Conservation (phyloP, 2,329 filamentous ascomycete genomes). For the Curvularia hawaiiensis region DNA sequence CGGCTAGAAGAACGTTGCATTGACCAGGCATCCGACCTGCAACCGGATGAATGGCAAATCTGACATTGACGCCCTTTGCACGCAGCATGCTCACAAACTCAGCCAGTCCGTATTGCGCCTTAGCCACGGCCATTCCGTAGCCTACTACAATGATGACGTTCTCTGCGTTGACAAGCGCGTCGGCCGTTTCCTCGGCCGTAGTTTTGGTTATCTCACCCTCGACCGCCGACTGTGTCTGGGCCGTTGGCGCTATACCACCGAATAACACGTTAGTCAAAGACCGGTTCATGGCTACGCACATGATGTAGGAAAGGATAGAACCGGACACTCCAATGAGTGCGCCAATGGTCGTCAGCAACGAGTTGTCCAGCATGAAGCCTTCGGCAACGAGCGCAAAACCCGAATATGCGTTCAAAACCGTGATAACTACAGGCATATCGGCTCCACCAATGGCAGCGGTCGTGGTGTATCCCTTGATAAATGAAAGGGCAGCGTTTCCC, state of each 20-base stretch:
- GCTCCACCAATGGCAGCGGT: slow-evolving; percentile 90
- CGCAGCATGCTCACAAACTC: slow-evolving; percentile 78
- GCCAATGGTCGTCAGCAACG: slow-evolving; percentile 82
- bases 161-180: slow-evolving; percentile 75
- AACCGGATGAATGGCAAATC: slow-evolving; percentile 89
- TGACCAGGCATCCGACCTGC: slow-evolving; percentile 92
- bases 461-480: slow-evolving; percentile 85
- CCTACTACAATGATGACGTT: slow-evolving; percentile 89
- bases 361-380: slow-evolving; percentile 89
- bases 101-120: slow-evolving; percentile 88
- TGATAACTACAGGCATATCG: slow-evolving; percentile 92
- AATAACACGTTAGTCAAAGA: slow-evolving; percentile 89
- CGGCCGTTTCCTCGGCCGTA: slow-evolving; percentile 79
- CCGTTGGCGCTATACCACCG: slow-evolving; percentile 73
- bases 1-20: slow-evolving; percentile 87
- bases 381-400: slow-evolving; percentile 90
- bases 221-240: slow-evolving; percentile 71
- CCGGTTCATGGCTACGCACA: slow-evolving; percentile 88
- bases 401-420: slow-evolving; percentile 87
- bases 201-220: slow-evolving; percentile 81
- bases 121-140: slow-evolving; percentile 93
- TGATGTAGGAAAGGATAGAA: slow-evolving; percentile 73
- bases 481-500: slow-evolving; percentile 77
- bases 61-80: slow-evolving; percentile 77
- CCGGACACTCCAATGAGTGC: slow-evolving; percentile 87